Base-by-base conservation (phyloP, 1,284 basidiomycete genomes). In the Athelia sp. region DNA sequence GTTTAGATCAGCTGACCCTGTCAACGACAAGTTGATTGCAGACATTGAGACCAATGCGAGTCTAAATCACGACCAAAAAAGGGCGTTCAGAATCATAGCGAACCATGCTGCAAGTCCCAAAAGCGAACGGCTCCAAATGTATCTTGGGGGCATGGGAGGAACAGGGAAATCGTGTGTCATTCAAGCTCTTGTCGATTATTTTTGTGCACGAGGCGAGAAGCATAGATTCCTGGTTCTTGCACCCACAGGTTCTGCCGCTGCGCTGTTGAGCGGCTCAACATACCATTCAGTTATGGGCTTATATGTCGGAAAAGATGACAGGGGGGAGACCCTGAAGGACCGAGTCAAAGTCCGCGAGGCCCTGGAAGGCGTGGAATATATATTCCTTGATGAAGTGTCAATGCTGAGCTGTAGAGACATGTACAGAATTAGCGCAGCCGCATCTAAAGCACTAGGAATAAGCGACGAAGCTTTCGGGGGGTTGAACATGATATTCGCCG, bases 341-440 rank as follows among this genome's bases (percentile, higher is more conserved):
- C 43, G 54, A 29, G 47, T 62, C n/a, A n/a, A n/a, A n/a, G n/a
- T n/a, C 24, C 35, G 51, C 18, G 58, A 50, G 10, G 35, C 52
- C 14, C 46, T 67, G 2, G 40, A 51, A 24, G 56, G 62, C 22
- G 64, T 70, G 0, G 55, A 64, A 4, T 67, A 67, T 47, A 53
- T 72, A 2, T 69, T 71, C 46, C 46, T 69, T n/a, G 67, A 70
- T 59, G 68, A 71, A 51, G 51, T 70, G 2, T 70, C 67, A 3
- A 70, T 71, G 68, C 34, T 69, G 3, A 54, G 57, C 4, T 66
- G 63, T 47, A 22, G 47, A 31, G 58, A 60, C 13, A 22, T 71
- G 19, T 61, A 60, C 29, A 52, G 42, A 11, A 64, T 65, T 17
- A 34, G 32, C 17, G 11, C 32, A 34, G 11, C 11, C 11, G 11